A percentile compares a stretch with the other conserved stretches of the same genome.
phyloP scores from a whole-genome alignment of 2,329 filamentous ascomycete genomes.

The Thielaviopsis ethacetica region DNA sequence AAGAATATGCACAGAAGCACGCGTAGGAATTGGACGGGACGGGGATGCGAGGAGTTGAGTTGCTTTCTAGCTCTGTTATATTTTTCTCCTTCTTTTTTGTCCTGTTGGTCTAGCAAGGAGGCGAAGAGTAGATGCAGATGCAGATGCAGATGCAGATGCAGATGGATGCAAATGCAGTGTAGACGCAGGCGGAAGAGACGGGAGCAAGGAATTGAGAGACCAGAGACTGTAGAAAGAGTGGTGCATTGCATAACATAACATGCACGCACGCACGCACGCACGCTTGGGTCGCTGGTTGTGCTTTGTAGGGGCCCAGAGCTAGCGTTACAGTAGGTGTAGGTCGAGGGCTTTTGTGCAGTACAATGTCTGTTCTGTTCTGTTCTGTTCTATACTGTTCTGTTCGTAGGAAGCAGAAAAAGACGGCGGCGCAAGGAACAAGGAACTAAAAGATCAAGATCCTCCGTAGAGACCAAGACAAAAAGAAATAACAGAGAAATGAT shows the following conservation, averaged over 20 bases:
- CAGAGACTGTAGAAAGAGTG: no score
- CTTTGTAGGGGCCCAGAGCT: not conserved
- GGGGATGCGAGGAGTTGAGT: not conserved
- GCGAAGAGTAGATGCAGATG: no score
- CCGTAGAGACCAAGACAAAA: not conserved
- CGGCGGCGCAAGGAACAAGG: not conserved
- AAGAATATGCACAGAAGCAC: not conserved
- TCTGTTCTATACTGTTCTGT: no score
- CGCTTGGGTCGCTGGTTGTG: not conserved
- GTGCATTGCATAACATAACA: not conserved
- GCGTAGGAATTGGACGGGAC: not conserved
- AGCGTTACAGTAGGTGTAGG: not conserved
- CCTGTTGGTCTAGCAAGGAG: no score
- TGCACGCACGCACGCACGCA: no score
- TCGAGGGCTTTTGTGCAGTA: not conserved
- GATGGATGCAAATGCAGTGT: no score
- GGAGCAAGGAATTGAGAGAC: not conserved
- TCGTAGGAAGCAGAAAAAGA: not conserved
- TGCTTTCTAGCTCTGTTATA: no score
- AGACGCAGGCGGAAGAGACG: not conserved
- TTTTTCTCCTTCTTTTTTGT: no score
- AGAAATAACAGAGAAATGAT: not conserved
- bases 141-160: no score
- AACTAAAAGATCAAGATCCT: not conserved
- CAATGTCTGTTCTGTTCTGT: no score